Base-by-base conservation (phyloP, 139 green algal species). In the Marvania coccoides region DNA sequence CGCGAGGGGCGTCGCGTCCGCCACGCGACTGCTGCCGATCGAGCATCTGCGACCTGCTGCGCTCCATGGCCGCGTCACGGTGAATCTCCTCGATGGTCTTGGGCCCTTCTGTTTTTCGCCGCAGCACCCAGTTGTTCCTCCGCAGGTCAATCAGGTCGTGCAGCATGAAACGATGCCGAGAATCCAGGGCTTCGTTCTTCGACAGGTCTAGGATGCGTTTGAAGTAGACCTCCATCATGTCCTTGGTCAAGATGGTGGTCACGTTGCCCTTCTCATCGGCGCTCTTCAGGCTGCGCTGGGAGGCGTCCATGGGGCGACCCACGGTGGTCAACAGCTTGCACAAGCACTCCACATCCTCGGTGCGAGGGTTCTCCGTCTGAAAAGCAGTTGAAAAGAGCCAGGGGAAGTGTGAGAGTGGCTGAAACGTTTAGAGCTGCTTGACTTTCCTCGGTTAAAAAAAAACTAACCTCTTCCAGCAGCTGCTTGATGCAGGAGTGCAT, bases 311-410 rank as follows among this genome's bases (percentile, higher is more conserved):
- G 63, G 81, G 70, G 19, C 63, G 47, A 23, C 90, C 90, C 6
- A 94, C 75, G 4, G 94, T 98, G 37, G 61, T 73, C 53, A 99
- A 62, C 70, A 98, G 88, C 81, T 97, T 96, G 80, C 84, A 95
- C 38, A 98, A 73, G 68, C 90, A 95, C 85, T 99, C 94, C 8
- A 98, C 79, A 47, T 96, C 90, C 78, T 99, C 94, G 30, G 82
- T 72, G 34, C 71, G 65, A 9, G 86, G 87, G 39, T 78, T 70
- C 29, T 79, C 67, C 26, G 58, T 53, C 51, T 87, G 75, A n/a
- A 68, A 42, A n/a, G 65, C 42, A 47, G 34, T 12, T 34, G 33
- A n/a, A n/a, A n/a, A n/a, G n/a, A n/a, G n/a, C n/a, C n/a, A n/a
- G n/a, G n/a, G n/a, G n/a, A n/a, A n/a, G n/a, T n/a, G n/a, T n/a